Conservation (phyloP, 805 yeast species). For the Cyberlindnera meyerae region DNA sequence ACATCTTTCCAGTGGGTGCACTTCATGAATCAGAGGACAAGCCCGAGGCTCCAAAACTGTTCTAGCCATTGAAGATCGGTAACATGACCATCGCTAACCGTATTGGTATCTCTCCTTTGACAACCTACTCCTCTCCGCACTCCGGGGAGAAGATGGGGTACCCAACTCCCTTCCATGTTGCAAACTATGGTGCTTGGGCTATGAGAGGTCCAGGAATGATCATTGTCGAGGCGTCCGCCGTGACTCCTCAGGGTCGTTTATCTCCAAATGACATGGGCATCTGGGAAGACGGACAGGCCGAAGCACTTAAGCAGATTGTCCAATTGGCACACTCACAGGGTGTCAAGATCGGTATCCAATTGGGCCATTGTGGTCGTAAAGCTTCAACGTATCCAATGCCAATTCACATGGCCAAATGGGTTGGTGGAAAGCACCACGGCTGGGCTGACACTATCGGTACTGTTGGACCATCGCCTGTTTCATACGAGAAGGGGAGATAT, state of each 20-base stretch:
- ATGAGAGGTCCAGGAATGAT: constrained; percentile 46
- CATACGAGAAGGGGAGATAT: constrained; percentile 21
- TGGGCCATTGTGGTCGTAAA: constrained; percentile 54
- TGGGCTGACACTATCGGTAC: constrained; percentile 35
- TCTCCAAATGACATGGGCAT: constrained; percentile 46
- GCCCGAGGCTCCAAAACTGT: constrained; percentile 16
- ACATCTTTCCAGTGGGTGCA: constrained; percentile 10
- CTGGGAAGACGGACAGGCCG: constrained; percentile 46
- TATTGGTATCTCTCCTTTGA: constrained; percentile 54
- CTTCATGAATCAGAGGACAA: constrained; percentile 9
- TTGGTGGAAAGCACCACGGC: constrained; percentile 34
- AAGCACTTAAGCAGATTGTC: constrained; percentile 34
- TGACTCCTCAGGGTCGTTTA: constrained; percentile 36
- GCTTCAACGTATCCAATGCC: constrained; percentile 32
- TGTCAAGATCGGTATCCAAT: constrained; percentile 45
- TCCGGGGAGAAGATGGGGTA: constrained; percentile 29
- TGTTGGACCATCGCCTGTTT: constrained; percentile 42
- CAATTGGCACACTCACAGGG: constrained; percentile 43
- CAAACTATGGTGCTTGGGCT: constrained; percentile 45
- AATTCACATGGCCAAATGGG: constrained; percentile 28
- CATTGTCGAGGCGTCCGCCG: constrained; percentile 42
- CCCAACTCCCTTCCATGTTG: constrained; percentile 42
- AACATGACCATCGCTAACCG: constrained; percentile 38
- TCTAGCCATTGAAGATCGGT: constrained; percentile 20
- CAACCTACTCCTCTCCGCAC: constrained; percentile 40